Percentiles rank a stretch among this genome's conserved stretches.
phyloP scores from a whole-genome alignment of 768 basidiomycete genomes.

The Coprinopsis cinerea region DNA sequence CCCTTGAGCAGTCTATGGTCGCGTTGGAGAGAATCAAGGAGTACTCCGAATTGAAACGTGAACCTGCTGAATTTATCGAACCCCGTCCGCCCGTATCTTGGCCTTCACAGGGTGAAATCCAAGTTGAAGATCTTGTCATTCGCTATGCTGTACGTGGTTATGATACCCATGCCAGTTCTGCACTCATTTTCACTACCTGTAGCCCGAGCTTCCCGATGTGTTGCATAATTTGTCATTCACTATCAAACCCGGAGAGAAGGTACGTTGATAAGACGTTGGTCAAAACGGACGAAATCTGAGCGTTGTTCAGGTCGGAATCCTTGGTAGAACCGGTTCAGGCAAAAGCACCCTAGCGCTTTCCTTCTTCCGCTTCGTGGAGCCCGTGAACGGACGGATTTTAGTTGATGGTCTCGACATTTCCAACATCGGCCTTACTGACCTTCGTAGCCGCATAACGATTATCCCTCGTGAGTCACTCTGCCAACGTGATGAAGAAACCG shows the following conservation, averaged over 20 bases:
- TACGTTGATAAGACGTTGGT: conserved; percentile 21
- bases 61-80: conserved; percentile 81
- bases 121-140: conserved; percentile 70
- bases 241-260: conserved; percentile 72
- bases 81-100: conserved; percentile 77
- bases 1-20: conserved; percentile 90
- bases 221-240: conserved; percentile 75
- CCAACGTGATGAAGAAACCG: not conserved
- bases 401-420: conserved; percentile 81
- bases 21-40: conserved; percentile 88
- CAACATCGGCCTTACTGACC: conserved; percentile 72
- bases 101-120: conserved; percentile 67
- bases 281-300: conserved; percentile 12
- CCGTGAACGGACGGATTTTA: conserved; percentile 65
- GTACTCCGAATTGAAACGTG: conserved; percentile 72
- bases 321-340: conserved; percentile 69
- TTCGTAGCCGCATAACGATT: conserved; percentile 54
- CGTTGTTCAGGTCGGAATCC: conserved; percentile 50
- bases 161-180: not conserved
- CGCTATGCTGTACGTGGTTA: conserved; percentile 54
- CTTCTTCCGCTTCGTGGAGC: conserved; percentile 85
- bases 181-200: not conserved
- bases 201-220: conserved; percentile 86
- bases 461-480: conserved; percentile 51
- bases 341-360: conserved; percentile 80